phyloP scores from a whole-genome alignment of 345 rosid genomes.

The Pistacia atlantica region DNA sequence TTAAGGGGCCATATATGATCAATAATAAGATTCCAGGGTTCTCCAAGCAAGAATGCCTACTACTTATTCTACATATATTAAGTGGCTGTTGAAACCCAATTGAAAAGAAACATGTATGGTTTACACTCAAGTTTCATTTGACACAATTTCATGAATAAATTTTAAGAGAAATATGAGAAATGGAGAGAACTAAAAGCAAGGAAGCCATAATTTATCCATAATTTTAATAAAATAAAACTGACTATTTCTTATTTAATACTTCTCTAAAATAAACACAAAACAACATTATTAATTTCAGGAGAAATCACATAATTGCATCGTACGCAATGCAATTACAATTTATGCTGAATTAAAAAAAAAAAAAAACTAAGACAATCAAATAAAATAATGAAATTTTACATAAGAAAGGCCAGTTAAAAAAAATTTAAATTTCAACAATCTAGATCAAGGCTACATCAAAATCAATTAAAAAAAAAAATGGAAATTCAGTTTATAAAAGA shows the following conservation, averaged over 20 bases:
- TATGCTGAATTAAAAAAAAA: neutral
- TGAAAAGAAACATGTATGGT: too few relatives aligned
- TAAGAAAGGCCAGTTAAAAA: neutral
- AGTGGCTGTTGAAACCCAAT: neutral
- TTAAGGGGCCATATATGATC: neutral
- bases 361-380: neutral
- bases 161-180: neutral
- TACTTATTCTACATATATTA: neutral
- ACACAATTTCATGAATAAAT: too few relatives aligned
- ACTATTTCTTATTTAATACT: neutral
- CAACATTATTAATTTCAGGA: neutral
- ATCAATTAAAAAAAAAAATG: neutral
- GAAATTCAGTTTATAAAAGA: neutral
- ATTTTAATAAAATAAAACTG: neutral
- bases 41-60: neutral
- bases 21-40: too few relatives aligned
- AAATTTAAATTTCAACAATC: neutral
- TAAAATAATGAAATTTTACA: neutral
- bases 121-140: too few relatives aligned
- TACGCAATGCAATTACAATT: neutral
- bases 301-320: neutral
- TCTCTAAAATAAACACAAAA: neutral
- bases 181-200: neutral
- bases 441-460: neutral
- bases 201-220: neutral